These are phyloP conservation scores for Blastobotrys elegans DNA, from an alignment of 1,139 yeast species.

Conservation along the genomic window DNA sequence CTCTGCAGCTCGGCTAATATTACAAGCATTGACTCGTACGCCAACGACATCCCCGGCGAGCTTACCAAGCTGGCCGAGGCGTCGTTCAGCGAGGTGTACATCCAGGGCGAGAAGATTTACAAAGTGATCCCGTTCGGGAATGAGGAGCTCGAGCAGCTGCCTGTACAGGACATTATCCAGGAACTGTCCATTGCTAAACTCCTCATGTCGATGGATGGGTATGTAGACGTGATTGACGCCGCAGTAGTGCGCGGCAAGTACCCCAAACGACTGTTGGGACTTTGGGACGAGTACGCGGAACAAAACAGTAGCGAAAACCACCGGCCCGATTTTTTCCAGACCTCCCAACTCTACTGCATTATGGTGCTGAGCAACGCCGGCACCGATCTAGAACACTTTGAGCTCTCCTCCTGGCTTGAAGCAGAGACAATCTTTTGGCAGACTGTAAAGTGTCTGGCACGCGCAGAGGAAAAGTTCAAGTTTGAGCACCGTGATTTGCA, in stretches of 20 bases:
- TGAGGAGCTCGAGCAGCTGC: slow-evolving; percentile 40
- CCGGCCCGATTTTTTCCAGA: slow-evolving; percentile 37
- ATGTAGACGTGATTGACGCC: slow-evolving; percentile 39
- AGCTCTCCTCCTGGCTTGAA: slow-evolving; percentile 46
- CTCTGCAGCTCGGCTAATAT: slow-evolving; percentile 35
- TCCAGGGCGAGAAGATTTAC: slow-evolving; percentile 32
- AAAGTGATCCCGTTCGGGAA: slow-evolving; percentile 51
- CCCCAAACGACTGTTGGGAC: slow-evolving; percentile 38
- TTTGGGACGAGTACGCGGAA: slow-evolving; percentile 42
- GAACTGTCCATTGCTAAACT: slow-evolving; percentile 44
- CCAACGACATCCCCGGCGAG: slow-evolving; percentile 22
- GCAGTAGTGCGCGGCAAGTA: slow-evolving; percentile 45
- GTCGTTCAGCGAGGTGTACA: slow-evolving; percentile 43
- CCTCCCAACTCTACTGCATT: slow-evolving; percentile 41
- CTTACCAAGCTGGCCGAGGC: slow-evolving; percentile 43
- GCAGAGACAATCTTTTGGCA: slow-evolving; percentile 51
- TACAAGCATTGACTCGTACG: slow-evolving; percentile 31
- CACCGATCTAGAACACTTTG: slow-evolving; percentile 41
- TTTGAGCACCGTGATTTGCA: slow-evolving; percentile 69
- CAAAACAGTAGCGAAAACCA: slow-evolving; percentile 32
- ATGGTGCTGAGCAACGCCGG: slow-evolving; percentile 48
- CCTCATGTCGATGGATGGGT: slow-evolving; percentile 39
- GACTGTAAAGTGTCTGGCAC: slow-evolving; percentile 44
- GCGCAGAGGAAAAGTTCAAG: slow-evolving; percentile 45
- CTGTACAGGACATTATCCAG: slow-evolving; percentile 42